phyloP scores from a whole-genome alignment of 768 basidiomycete species.

The Hortiboletus flavorubellus region DNA sequence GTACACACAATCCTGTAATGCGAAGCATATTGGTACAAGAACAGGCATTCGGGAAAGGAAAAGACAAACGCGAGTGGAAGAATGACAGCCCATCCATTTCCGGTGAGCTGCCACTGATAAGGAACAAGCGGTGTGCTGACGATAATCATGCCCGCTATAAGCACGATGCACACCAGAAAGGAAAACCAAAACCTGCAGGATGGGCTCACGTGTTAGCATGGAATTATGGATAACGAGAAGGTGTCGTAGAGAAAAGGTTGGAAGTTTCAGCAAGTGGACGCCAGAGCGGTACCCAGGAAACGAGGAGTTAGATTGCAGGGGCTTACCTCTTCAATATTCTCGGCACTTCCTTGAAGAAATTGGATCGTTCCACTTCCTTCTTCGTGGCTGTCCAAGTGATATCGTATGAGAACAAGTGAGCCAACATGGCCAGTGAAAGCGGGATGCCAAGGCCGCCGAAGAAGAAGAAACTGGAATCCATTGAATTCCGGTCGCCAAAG shows the following conservation, averaged over 20 bases:
- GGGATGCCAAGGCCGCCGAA: constrained; percentile 57
- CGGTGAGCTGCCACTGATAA: constrained; percentile 58
- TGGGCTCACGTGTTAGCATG: constrained; percentile 15
- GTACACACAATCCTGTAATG: constrained; percentile 50
- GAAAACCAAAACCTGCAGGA: constrained; percentile 32
- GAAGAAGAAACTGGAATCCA: constrained; percentile 41
- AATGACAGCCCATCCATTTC: constrained; percentile 67
- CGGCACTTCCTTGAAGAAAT: constrained; percentile 90
- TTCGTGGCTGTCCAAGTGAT: constrained; percentile 58
- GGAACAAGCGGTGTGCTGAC: constrained; percentile 55
- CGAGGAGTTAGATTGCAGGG: background rate
- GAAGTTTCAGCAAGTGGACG: background rate
- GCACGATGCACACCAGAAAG: constrained; percentile 51
- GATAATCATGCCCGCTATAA: constrained; percentile 57
- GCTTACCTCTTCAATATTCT: constrained; percentile 57
- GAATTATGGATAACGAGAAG: background rate
- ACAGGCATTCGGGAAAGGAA: background rate
- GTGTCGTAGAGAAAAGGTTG: background rate
- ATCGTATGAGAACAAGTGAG: constrained; percentile 58
- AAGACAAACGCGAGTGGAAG: constrained; percentile 65
- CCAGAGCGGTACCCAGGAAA: background rate
- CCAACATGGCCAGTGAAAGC: constrained; percentile 48
- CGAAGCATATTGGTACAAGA: background rate
- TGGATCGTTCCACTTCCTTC: constrained; percentile 85
- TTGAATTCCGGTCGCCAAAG: constrained; percentile 5